Evolutionary conservation across 2,329 filamentous ascomycete genomes (phyloP), one percentile per base, ranked within the genome.

Genomic region (Colletotrichum sojae): DNA sequence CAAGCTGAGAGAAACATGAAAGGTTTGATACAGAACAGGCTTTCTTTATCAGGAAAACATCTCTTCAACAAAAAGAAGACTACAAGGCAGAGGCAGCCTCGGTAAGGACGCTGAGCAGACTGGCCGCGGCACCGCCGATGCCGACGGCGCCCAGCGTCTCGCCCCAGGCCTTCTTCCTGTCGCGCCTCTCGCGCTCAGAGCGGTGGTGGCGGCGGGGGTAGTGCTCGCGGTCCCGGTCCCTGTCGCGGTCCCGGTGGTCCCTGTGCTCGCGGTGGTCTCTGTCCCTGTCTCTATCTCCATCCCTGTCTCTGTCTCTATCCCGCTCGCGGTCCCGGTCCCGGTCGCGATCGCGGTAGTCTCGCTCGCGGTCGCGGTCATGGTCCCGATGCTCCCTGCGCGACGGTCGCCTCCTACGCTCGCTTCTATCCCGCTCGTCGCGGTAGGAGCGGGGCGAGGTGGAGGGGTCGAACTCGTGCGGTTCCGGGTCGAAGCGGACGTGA

Each of bases 111-210:
- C 85, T 85, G 53, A 90, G 73, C 69, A 91, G 76, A 61, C 87
- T 89, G 3, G 85, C 88, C 0, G 89, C 88, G 0, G 88, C 88
- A 10, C 89, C 87, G 4, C 89, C 89, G 36, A 91, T 86, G 1
- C 89, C 86, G 5, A 88, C 89, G 0, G 86, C 87, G 2, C 85
- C 83, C 4, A 90, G 80, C 16, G 87, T 85, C 71, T 89, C 87
- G 55, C 85, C 84, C 77, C 84, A 85, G 13, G 79, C 80, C 73
- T 82, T 85, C 75, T 81, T 84, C 73, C 78, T 82, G 3, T 83
- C 80, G 43, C 76, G 75, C 40, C 75, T 75, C 12, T 76, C 73
- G 51, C 74, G 70, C 48, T 77, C 73, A 48, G 71, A 52, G 51
- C 73, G 80, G 45, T 72, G 52, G 61, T 73, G 80, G 13, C 82